Base-by-base conservation (phyloP, 805 yeast species). In the Wickerhamiella nectarea region DNA sequence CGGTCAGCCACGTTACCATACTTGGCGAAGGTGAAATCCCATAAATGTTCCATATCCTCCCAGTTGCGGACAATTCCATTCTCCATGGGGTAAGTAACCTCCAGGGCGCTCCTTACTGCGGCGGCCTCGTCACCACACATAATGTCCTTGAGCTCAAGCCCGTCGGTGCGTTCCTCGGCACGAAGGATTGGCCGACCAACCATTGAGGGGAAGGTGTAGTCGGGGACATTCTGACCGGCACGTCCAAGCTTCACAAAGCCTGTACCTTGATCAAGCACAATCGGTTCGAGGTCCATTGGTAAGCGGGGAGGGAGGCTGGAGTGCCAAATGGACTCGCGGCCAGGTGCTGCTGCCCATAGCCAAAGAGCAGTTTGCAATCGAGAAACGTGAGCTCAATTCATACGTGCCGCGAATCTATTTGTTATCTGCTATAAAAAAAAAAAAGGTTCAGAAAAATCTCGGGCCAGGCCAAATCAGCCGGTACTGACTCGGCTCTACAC, bases 51-150 rank as follows among this genome's bases (percentile, higher is more conserved):
- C 97, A 91, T 91, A 61, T 91, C 98, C 55, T 87, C 95, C 98
- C 98, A 91, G 63, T 87, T 85, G 59, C 78, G 80, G 60, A 91
- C 89, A 56, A 91, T 84, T 57, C 98, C 98, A 61, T 91, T 91
- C 64, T 91, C 98, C 97, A 91, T 87, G 10, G 98, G 98, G 58
- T 91, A 91, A n/a, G 87, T 78, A 46, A 91, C 76, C 64, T 91
- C 95, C 48, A 91, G 71, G 52, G 87, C 75, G 2, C 95, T 79
- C 56, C 98, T 76, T 28, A 83, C 94, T 21, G 81, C 81, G 51
- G 83, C 75, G 39, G 98, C 98, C 59, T 91, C 97, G 52, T 78
- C 80, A 51, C 98, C 98, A 57, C 95, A 87, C 98, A 91, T 91
- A 55, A 91, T 84, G 60, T 91, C 98, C 59, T 81, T 84, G 58